Percentiles rank a stretch among this genome's conserved stretches.
phyloP scores from a whole-genome alignment of 805 yeast species.

The Candida namnaoensis region DNA sequence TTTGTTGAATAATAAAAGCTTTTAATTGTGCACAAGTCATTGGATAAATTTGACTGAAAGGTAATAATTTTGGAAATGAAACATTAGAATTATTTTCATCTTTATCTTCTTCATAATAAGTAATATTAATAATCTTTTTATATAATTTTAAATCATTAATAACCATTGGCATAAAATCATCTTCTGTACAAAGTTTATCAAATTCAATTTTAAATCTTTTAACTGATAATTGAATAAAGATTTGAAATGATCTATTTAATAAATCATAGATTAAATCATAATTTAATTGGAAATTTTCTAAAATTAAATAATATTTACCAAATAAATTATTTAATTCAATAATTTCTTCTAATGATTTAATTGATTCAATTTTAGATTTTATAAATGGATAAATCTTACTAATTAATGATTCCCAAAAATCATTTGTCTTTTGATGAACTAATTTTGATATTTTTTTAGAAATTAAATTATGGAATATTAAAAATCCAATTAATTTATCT shows the following conservation, averaged over 20 bases:
- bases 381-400: slow-evolving; percentile 54
- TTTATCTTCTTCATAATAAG: slow-evolving; percentile 60
- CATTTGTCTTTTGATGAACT: slow-evolving; percentile 44
- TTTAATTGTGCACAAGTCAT: slow-evolving; percentile 74
- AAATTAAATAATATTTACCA: slow-evolving; percentile 64
- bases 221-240: slow-evolving; percentile 48
- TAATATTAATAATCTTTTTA: slow-evolving; percentile 50
- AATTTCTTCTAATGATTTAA: slow-evolving; percentile 34
- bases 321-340: slow-evolving; percentile 49
- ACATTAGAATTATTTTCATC: slow-evolving; percentile 19
- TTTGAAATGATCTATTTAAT: slow-evolving; percentile 47
- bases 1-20: slow-evolving; percentile 52
- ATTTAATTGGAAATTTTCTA: slow-evolving; percentile 64
- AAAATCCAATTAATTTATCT: slow-evolving; percentile 62
- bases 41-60: slow-evolving; percentile 85
- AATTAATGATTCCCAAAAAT: slow-evolving; percentile 67
- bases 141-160: slow-evolving; percentile 53
- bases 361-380: slow-evolving; percentile 35
- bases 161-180: slow-evolving; percentile 83
- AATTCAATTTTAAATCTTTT: slow-evolving; percentile 55
- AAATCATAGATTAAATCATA: slow-evolving; percentile 54
- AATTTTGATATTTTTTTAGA: slow-evolving; percentile 55
- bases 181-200: slow-evolving; percentile 54
- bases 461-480: slow-evolving; percentile 65
- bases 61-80: slow-evolving; percentile 54